Conservation (phyloP, 805 yeast species). For the Kazachstania kunashirensis region DNA sequence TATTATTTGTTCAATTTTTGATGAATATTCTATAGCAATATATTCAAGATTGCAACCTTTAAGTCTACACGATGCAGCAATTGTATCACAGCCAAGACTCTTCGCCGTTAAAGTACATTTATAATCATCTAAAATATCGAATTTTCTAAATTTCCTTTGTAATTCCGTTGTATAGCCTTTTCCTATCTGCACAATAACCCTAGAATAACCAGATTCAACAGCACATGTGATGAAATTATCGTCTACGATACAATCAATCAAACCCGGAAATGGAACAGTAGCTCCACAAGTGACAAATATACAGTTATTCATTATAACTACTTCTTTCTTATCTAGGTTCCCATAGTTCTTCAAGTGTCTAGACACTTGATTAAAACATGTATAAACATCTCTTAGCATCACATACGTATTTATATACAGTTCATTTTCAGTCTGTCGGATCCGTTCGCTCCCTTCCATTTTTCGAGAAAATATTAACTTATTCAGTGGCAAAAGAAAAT, state of each 20-base stretch:
- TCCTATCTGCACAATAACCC: conserved; percentile 55
- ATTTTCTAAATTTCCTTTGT: conserved; percentile 1
- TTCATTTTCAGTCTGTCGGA: too few species aligned
- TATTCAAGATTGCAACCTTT: conserved; percentile 3
- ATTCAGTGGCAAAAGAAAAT: too few species aligned
- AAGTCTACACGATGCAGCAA: background rate
- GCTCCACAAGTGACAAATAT: conserved; percentile 78
- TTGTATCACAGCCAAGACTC: background rate
- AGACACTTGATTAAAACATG: too few species aligned
- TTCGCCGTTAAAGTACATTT: background rate
- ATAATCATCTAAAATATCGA: background rate
- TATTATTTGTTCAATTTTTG: conserved; percentile 9
- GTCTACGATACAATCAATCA: conserved; percentile 39
- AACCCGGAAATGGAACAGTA: conserved; percentile 64
- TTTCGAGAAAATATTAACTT: too few species aligned
- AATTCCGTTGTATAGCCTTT: conserved; percentile 24
- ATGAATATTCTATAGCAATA: conserved; percentile 9
- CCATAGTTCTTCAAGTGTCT: too few species aligned
- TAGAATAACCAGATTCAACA: conserved; percentile 30
- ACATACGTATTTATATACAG: too few species aligned
- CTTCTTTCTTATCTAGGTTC: conserved; percentile 3
- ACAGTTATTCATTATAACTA: too few species aligned
- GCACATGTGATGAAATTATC: conserved; percentile 31
- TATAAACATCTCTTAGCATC: too few species aligned
- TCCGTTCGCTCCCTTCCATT: too few species aligned